Percentiles rank a stretch among this genome's conserved stretches.
phyloP scores from a whole-genome alignment of 495 filamentous ascomycete genomes.

The Podospora sp. region DNA sequence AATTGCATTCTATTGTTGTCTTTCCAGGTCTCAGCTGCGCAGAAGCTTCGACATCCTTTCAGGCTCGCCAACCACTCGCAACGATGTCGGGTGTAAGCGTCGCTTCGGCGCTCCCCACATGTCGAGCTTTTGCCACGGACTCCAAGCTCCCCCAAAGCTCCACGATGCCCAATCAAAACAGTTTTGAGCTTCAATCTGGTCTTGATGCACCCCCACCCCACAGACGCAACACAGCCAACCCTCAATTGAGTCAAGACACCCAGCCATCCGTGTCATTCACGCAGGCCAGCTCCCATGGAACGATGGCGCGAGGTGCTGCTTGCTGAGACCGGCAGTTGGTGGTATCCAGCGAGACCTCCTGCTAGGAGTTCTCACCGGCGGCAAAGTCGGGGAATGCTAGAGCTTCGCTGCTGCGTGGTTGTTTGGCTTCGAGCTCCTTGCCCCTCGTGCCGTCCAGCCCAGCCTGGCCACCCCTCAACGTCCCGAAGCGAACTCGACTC shows the following conservation, averaged over 20 bases:
- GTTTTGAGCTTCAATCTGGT: not conserved
- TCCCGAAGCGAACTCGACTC: not conserved
- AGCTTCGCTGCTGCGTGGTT: not conserved
- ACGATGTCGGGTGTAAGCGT: not conserved
- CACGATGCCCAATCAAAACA: slow-evolving; percentile 8
- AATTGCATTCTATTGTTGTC: no score
- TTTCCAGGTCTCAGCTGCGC: no score
- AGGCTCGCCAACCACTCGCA: not conserved
- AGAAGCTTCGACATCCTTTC: no score
- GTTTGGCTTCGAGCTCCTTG: no score
- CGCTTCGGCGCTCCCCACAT: not conserved
- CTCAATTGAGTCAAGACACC: slow-evolving; percentile 34
- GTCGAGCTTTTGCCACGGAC: not conserved
- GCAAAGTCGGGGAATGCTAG: not conserved
- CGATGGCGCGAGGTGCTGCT: not conserved
- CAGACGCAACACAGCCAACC: slow-evolving; percentile 24
- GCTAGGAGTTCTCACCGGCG: not conserved
- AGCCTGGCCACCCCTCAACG: not conserved
- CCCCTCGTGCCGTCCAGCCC: no score
- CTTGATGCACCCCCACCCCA: slow-evolving; percentile 28
- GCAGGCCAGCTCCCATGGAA: not conserved
- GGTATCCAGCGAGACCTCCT: not conserved
- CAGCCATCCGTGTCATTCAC: slow-evolving; percentile 26
- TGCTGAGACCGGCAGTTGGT: not conserved
- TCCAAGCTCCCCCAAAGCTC: not conserved